Conservation (phyloP, 768 basidiomycete genomes). For the Postia placenta region DNA sequence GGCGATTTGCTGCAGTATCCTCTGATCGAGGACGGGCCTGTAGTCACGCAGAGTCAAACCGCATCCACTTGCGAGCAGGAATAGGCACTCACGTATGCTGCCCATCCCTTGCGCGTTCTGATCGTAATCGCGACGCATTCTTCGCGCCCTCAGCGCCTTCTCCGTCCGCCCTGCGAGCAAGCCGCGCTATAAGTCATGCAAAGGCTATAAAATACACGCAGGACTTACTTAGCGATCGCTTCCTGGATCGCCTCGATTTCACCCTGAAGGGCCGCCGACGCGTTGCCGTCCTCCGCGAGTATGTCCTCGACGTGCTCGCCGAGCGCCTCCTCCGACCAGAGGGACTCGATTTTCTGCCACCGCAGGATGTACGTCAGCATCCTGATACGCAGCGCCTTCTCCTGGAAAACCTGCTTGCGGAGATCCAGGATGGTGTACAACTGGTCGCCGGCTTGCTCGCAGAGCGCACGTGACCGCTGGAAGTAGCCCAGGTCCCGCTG, state of each 20-base stretch:
- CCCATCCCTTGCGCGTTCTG: no score
- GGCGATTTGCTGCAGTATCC: background rate
- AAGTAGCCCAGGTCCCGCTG: background rate
- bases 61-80: background rate
- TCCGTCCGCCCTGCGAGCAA: background rate
- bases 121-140: background rate
- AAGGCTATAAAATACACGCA: background rate
- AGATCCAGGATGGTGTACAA: background rate
- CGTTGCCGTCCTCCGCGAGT: background rate
- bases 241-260: background rate
- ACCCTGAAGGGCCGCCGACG: background rate
- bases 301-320: background rate
- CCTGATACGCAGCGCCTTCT: constrained; percentile 1
- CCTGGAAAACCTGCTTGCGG: background rate
- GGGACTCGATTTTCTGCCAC: background rate
- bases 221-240: background rate
- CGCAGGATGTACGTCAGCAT: background rate
- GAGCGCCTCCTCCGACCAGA: background rate
- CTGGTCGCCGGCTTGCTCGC: no score
- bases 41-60: background rate
- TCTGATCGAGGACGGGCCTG: no score
- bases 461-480: background rate
- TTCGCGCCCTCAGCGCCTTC: background rate
- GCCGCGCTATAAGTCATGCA: background rate
- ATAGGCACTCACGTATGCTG: no score